Base-by-base conservation (phyloP, 169 alveolate genomes). In the Babesia bovis region DNA sequence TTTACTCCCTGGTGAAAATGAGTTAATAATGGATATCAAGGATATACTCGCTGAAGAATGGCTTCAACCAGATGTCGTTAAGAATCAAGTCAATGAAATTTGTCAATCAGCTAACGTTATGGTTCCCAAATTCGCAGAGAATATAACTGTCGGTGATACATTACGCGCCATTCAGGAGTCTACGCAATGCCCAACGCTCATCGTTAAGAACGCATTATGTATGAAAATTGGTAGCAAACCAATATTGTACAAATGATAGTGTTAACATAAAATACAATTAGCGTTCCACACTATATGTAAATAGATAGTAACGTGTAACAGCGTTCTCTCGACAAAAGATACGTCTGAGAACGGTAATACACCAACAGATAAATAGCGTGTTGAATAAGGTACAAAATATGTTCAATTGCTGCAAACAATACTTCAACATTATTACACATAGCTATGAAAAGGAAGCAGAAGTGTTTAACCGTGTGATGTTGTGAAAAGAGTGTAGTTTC, bases 201-300 rank as follows among this genome's bases (percentile, higher is more conserved):
- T 12, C 5, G 60, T 63, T 19, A 17, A 23, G 23, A 36, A 28
- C 25, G 73, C 73, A 25, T 52, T 63, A 6, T 63, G 25, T 55
- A 63, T 63, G 73, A 47, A 15, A 15, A 23, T 52, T 13, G 61
- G 61, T 6, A 55, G 7, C 6, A 60, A 38, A 13, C 53, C 57
- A 28, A 25, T 60, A 7, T 28, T 60, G 36, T 38, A n/a, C 26
- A 33, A 1, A 47, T 26, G 19, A 5, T 47, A 26, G 15, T 40
- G 15, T 12, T 10, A 12, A 40, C 49, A 15, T 40, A 10, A 40
- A 40, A 40, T 15, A n/a, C n/a, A n/a, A n/a, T n/a, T n/a, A n/a
- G n/a, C n/a, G n/a, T n/a, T n/a, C n/a, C n/a, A n/a, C n/a, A n/a
- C n/a, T n/a, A n/a, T n/a, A n/a, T n/a, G n/a, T n/a, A n/a, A n/a